Base-by-base conservation (phyloP, 1,284 basidiomycete species). In the Cutaneotrichosporon daszewskae region DNA sequence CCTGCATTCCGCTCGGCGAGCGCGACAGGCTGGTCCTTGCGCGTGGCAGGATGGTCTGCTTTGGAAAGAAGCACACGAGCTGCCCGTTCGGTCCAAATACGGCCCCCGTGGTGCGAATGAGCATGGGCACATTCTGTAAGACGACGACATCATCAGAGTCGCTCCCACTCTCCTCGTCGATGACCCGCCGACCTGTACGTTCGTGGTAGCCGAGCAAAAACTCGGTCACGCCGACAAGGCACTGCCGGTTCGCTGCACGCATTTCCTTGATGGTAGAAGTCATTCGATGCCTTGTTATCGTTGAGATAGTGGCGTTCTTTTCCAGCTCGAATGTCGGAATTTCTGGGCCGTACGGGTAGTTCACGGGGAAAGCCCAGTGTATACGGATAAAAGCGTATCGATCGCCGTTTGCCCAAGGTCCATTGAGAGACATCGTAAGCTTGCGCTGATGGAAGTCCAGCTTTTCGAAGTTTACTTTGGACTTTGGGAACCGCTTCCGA, bases 401-500 rank as follows among this genome's bases (percentile, higher is more conserved):
- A 79, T 83, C 13, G 73, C 66, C 79, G 45, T 84, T 84, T 10
- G 87, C 88, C 89, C 90, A 94, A 1, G 89, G 90, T 1, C 88
- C 88, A 58, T 89, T 83, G 36, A 95, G 73, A 8, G 87, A 85
- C 41, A 95, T 77, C 2, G 87, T 91, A 54, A 87, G 87, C 14
- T 81, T 85, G 22, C 88, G 78, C 59, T 81, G 87, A 4, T 77
- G 77, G 32, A 91, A 72, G 49, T 91, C 88, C 43, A 85, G 80
- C 85, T 89, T 90, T 62, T 92, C 89, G 31, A 90, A 79, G 55
- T 83, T 85, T 57, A 91, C 81, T 60, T 85, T 88, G 13, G 80
- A 73, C 39, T 62, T 57, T 3, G 79, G 75, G 37, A 91, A 78
- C 55, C 80, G 82, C 23, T 79, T 82, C 32, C 85, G 75, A 5